Percentiles rank a stretch among this genome's conserved stretches.
Conservation (phyloP, 2,329 filamentous ascomycete genomes). For the Cordyceps cicadae region DNA sequence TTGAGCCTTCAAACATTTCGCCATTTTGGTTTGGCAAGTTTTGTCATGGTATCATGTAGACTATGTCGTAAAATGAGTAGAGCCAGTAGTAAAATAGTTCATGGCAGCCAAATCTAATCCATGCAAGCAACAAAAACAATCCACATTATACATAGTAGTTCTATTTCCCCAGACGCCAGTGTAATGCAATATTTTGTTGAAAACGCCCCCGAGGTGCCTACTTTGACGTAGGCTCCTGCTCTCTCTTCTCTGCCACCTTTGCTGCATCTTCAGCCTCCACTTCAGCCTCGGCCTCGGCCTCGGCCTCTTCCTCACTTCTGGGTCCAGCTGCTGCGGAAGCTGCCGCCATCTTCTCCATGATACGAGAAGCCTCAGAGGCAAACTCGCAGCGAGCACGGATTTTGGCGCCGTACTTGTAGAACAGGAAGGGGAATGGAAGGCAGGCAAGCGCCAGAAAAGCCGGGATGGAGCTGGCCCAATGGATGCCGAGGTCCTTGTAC, state of each 20-base stretch:
- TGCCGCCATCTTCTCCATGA: slow-evolving; percentile 34
- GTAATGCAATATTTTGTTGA: background rate
- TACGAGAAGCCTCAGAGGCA: slow-evolving; percentile 55
- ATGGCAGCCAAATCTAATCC: background rate
- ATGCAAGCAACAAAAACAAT: background rate
- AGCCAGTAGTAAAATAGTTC: background rate
- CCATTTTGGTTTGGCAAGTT: background rate
- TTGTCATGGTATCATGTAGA: background rate
- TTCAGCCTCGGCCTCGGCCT: slow-evolving; percentile 2
- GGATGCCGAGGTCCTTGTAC: slow-evolving; percentile 55
- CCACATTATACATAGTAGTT: background rate
- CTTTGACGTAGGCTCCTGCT: background rate
- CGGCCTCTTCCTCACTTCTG: slow-evolving; percentile 14
- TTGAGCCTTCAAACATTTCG: background rate
- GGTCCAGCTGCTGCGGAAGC: background rate
- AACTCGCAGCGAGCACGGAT: slow-evolving; percentile 64
- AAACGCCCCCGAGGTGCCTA: background rate
- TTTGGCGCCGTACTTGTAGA: slow-evolving; percentile 59
- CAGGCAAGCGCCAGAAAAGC: slow-evolving; percentile 66
- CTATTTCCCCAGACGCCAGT: background rate
- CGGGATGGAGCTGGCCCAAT: slow-evolving; percentile 68
- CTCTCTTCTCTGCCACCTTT: background rate
- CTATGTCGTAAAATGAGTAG: background rate
- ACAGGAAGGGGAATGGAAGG: slow-evolving; percentile 66
- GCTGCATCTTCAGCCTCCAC: background rate